Conservation (phyloP, 2,329 filamentous ascomycete species). For the Tolypocladium capitatum region DNA sequence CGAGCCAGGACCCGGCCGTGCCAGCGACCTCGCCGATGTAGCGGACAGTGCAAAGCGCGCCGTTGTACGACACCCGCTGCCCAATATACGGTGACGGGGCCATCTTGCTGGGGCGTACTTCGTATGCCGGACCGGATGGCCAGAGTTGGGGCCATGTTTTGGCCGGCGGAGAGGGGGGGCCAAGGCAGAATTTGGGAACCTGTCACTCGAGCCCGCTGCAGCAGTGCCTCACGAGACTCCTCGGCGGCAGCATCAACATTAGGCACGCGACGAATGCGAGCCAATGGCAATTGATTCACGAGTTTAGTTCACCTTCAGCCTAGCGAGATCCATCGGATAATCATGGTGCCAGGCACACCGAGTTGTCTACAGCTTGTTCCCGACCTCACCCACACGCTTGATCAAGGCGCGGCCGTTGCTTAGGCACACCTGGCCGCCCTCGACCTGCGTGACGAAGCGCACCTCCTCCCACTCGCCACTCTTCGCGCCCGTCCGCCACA, state of each 20-base stretch:
- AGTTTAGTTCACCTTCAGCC: neutral
- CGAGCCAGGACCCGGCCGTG: conserved; percentile 72
- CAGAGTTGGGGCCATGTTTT: neutral
- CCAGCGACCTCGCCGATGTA: conserved; percentile 67
- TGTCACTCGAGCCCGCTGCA: neutral
- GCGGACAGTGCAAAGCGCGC: conserved; percentile 68
- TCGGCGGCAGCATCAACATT: neutral
- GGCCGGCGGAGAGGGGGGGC: conserved; percentile 4
- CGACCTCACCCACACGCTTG: conserved; percentile 42
- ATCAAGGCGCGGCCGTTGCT: conserved; percentile 78
- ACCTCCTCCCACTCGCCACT: conserved; percentile 66
- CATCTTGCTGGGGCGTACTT: conserved; percentile 18
- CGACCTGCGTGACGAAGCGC: conserved; percentile 64
- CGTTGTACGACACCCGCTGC: conserved; percentile 69
- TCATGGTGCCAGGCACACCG: no score
- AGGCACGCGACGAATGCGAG: neutral
- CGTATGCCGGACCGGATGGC: no score
- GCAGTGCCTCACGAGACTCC: neutral
- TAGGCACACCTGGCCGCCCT: conserved; percentile 70
- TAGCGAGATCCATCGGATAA: neutral
- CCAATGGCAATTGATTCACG: neutral
- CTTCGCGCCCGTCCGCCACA: conserved; percentile 61
- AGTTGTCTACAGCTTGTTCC: conserved; percentile 46
- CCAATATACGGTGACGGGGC: conserved; percentile 36
- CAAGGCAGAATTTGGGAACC: conserved; percentile 8